Conservation (phyloP, 2,329 filamentous ascomycete genomes). For the Fusarium stilboides region DNA sequence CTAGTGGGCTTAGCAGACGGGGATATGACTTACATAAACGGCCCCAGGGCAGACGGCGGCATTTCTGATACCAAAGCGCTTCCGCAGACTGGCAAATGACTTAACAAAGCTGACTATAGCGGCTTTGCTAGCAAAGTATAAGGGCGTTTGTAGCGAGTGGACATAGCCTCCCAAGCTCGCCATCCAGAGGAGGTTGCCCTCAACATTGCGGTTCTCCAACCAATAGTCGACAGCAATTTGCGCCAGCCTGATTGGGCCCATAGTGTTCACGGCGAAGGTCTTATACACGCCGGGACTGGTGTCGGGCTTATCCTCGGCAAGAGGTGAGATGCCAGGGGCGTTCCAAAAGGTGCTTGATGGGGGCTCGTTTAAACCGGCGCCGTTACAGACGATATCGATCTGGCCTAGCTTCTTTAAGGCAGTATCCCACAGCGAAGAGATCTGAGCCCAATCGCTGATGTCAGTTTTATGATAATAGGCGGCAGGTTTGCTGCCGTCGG, state of each 20-base stretch:
- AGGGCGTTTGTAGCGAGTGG: conserved; percentile 48
- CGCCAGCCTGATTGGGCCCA: conserved; percentile 48
- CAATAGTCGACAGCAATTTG: conserved; percentile 52
- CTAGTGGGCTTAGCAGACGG: fast-evolving
- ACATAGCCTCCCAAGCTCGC: conserved; percentile 52
- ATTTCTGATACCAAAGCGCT: conserved; percentile 21
- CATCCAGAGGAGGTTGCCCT: conserved; percentile 48
- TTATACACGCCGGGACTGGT: conserved; percentile 42
- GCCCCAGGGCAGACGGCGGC: conserved; percentile 28
- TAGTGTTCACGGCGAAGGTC: conserved; percentile 48
- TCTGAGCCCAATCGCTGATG: conserved; percentile 48
- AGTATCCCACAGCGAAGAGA: conserved; percentile 44
- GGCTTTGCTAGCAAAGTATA: conserved; percentile 39
- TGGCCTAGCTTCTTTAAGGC: conserved; percentile 65
- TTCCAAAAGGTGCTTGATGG: conserved; percentile 50
- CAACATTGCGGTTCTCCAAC: conserved; percentile 39
- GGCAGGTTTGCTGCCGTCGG: not conserved
- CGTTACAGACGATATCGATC: conserved; percentile 74
- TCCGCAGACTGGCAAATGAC: conserved; percentile 15
- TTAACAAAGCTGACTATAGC: conserved; percentile 33
- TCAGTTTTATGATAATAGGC: conserved; percentile 48
- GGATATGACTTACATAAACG: conserved; percentile 14
- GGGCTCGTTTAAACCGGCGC: conserved; percentile 67
- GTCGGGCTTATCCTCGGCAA: conserved; percentile 42
- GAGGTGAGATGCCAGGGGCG: conserved; percentile 42